These are phyloP conservation scores for Lenzites betulinus DNA, from an alignment of 768 basidiomycete species.

Conservation along the genomic window DNA sequence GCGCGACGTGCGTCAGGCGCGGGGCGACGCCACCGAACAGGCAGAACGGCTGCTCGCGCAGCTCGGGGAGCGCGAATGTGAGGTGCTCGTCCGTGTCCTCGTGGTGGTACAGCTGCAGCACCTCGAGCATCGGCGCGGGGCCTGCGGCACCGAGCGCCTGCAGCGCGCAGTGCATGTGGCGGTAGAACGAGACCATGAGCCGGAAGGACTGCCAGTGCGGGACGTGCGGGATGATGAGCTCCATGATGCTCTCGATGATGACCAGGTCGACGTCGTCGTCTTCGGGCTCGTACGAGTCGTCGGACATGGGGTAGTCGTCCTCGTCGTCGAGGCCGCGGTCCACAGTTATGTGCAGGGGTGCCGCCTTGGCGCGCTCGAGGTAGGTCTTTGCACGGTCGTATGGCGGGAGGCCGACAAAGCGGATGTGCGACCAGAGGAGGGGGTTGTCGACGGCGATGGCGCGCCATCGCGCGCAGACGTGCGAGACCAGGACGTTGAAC, in stretches of 20 bases:
- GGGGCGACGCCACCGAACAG: constrained; percentile 59
- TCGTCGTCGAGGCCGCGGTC: constrained; percentile 32
- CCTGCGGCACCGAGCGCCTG: constrained; percentile 37
- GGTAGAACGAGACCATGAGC: constrained; percentile 47
- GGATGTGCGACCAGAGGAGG: constrained; percentile 55
- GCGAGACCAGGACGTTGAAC: constrained; percentile 50
- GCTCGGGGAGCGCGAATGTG: constrained; percentile 43
- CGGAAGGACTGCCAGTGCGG: constrained; percentile 55
- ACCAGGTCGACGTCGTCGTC: constrained; percentile 22
- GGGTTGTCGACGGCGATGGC: constrained; percentile 50
- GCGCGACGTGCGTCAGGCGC: constrained; percentile 44
- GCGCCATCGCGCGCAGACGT: constrained; percentile 65
- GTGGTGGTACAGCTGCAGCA: constrained; percentile 56
- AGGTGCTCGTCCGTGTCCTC: constrained; percentile 46
- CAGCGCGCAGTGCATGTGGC: constrained; percentile 41
- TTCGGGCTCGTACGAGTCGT: constrained; percentile 14
- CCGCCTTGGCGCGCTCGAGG: constrained; percentile 54
- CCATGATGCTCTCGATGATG: constrained; percentile 27
- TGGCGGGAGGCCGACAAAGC: constrained; percentile 40
- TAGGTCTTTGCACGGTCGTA: constrained; percentile 47
- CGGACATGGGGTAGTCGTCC: constrained; percentile 16
- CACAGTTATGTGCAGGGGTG: constrained; percentile 56
- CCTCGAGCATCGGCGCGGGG: constrained; percentile 55
- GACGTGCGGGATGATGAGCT: constrained; percentile 53
- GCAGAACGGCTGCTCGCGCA: constrained; percentile 45